phyloP scores from a whole-genome alignment of 2,329 filamentous ascomycete genomes.

The Curvularia hawaiiensis region DNA sequence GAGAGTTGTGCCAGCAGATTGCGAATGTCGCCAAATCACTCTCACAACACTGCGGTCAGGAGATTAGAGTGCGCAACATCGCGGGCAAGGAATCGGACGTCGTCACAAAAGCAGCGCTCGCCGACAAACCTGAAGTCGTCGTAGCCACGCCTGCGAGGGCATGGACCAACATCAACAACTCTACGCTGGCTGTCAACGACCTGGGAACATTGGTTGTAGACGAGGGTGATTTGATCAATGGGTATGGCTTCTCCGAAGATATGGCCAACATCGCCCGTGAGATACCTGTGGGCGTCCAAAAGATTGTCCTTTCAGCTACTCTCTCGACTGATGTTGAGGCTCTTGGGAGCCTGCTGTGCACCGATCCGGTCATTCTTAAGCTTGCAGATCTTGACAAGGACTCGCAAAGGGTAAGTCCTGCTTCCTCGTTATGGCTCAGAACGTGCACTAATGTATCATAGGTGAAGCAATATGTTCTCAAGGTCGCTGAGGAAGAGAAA shows the following conservation, averaged over 20 bases:
- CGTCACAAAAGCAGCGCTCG: conserved; percentile 84
- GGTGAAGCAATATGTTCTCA: conserved; percentile 86
- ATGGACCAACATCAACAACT: conserved; percentile 75
- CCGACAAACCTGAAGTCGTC: conserved; percentile 85
- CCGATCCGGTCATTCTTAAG: conserved; percentile 78
- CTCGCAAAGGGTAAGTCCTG: conserved; percentile 58
- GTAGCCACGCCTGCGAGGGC: conserved; percentile 89
- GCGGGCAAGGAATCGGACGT: conserved; percentile 89
- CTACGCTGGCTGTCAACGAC: conserved; percentile 70
- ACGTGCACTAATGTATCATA: not conserved
- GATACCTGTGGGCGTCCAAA: conserved; percentile 85
- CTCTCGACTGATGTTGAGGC: conserved; percentile 85
- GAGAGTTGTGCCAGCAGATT: conserved; percentile 92
- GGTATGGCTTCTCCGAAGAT: conserved; percentile 93
- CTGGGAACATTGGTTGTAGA: conserved; percentile 81
- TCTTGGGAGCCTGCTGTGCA: conserved; percentile 83
- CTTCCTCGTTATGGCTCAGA: too few relatives aligned
- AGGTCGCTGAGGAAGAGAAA: conserved; percentile 96
- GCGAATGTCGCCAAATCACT: conserved; percentile 78
- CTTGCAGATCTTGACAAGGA: conserved; percentile 82
- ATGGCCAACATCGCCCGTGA: conserved; percentile 77
- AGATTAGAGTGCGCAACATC: conserved; percentile 81
- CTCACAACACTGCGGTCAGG: conserved; percentile 81
- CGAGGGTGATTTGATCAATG: conserved; percentile 91
- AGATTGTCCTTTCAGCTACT: conserved; percentile 92